Base-by-base conservation (phyloP, 805 yeast species). In the Komagataella kurtzmanii region DNA sequence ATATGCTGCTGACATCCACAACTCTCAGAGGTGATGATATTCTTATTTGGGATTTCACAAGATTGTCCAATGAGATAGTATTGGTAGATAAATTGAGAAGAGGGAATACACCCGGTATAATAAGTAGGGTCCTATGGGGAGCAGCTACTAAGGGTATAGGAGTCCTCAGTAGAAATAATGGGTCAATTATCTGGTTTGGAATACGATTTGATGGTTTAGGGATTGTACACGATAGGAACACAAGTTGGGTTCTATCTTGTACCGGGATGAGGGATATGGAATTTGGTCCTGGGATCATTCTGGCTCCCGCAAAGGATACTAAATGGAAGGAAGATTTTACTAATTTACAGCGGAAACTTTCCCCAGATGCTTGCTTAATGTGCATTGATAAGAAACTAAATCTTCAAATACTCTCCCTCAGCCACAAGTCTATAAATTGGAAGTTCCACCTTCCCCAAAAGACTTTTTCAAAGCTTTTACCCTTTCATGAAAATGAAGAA, bases 171-270 rank as follows among this genome's bases (percentile, higher is more conserved):
- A 67, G 69, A 51, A 62, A 70, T 3, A 69, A 76, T 12, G 88
- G 88, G 0, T 74, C 85, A 1, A 63, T 83, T 17, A 88, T 83
- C 58, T 80, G 83, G 74, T 83, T 76, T 60, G 72, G 72, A 51
- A 75, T 30, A 73, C 54, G 73, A 74, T 59, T 57, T 55, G 17
- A 48, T 59, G 54, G 30, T 57, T 44, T n/a, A 51, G 52, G 17
- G 49, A 46, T 17, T 46, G 43, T 4, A 36, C 50, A 24, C 55
- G 57, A 47, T 51, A 57, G 59, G 49, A 18, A 21, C 54, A 45
- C 67, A 60, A 64, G 69, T 24, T 78, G 82, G 82, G 70, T 76
- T 44, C 58, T 77, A 46, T 72, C 81, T 3, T 59, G 63, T 45
- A 49, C 58, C 7, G 62, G 64, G 17, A 53, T 59, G 44, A 58